phyloP scores from a whole-genome alignment of 129 eudicot genomes.

The Flaveria robusta region DNA sequence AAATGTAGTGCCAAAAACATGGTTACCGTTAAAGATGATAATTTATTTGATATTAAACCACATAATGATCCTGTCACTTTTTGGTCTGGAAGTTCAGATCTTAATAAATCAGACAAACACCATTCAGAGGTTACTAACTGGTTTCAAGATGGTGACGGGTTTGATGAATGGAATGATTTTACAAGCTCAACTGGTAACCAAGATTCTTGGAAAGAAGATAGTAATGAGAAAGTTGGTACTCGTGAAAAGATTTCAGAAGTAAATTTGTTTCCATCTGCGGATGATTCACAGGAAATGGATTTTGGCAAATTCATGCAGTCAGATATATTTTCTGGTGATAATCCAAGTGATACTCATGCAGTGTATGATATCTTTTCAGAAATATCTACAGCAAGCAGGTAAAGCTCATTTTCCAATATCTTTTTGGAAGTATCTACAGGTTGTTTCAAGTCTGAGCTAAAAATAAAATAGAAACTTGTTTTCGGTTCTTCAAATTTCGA shows the following conservation, averaged over 20 bases:
- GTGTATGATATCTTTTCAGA: constrained; percentile 33
- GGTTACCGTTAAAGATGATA: constrained; percentile 22
- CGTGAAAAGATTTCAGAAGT: constrained; percentile 30
- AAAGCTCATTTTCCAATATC: not conserved
- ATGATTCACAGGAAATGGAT: constrained; percentile 37
- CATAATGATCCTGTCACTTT: not conserved
- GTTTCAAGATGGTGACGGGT: constrained; percentile 47
- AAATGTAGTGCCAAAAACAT: constrained; percentile 25
- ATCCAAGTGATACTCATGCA: constrained; percentile 23
- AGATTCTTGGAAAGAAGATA: constrained; percentile 29
- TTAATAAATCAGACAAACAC: constrained; percentile 25
- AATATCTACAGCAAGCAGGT: constrained; percentile 49
- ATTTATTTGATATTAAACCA: constrained; percentile 30
- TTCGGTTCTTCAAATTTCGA: not conserved
- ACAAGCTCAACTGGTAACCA: constrained; percentile 47
- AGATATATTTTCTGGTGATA: constrained; percentile 45
- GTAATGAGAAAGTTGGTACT: constrained; percentile 24
- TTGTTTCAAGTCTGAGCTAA: not conserved
- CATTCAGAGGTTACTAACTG: constrained; percentile 28
- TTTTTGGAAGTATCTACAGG: not conserved
- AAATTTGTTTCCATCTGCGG: constrained; percentile 28
- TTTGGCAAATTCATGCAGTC: constrained; percentile 44
- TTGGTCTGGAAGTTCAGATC: constrained; percentile 6
- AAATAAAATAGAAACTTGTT: not conserved
- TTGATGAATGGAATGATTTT: constrained; percentile 57